phyloP scores from a whole-genome alignment of 805 yeast species.

The Starmerella lactis-condensi region DNA sequence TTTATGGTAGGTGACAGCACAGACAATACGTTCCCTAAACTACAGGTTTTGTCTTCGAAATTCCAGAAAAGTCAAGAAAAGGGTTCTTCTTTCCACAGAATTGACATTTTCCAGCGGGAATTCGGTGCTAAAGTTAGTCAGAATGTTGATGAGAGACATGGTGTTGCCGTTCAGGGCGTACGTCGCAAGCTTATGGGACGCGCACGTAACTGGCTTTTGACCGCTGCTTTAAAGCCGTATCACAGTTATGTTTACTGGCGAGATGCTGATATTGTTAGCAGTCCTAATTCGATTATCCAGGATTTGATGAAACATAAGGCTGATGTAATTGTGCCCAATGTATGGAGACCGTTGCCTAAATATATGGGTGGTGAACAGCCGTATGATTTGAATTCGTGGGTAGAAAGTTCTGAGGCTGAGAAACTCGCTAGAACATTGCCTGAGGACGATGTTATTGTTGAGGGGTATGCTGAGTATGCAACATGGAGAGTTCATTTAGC shows the following conservation, averaged over 20 bases:
- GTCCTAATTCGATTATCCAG: constrained; percentile 67
- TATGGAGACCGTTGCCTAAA: constrained; percentile 91
- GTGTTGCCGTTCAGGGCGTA: constrained; percentile 90
- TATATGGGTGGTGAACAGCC: constrained; percentile 84
- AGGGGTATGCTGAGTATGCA: constrained; percentile 94
- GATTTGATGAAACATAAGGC: constrained; percentile 81
- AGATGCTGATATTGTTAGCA: constrained; percentile 91
- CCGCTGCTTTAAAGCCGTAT: constrained; percentile 73
- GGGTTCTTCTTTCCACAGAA: constrained; percentile 47
- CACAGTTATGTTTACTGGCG: constrained; percentile 96
- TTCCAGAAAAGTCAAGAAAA: constrained; percentile 34
- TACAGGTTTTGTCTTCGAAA: constrained; percentile 28
- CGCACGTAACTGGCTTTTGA: constrained; percentile 83
- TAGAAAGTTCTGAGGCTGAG: constrained; percentile 59
- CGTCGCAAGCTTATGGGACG: constrained; percentile 88
- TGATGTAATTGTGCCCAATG: constrained; percentile 91
- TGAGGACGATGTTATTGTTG: constrained; percentile 91
- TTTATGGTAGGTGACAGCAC: constrained; percentile 76
- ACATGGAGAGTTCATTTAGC: constrained; percentile 97
- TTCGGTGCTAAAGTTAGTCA: constrained; percentile 89
- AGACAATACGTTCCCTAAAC: constrained; percentile 41
- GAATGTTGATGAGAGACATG: constrained; percentile 82
- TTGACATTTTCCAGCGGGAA: constrained; percentile 73
- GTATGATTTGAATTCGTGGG: constrained; percentile 91
- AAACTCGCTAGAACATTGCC: constrained; percentile 33